A percentile compares a stretch with the other conserved stretches of the same genome.
phyloP scores from a whole-genome alignment of 306 rosid genomes.

The Cicer pinnatifidum region DNA sequence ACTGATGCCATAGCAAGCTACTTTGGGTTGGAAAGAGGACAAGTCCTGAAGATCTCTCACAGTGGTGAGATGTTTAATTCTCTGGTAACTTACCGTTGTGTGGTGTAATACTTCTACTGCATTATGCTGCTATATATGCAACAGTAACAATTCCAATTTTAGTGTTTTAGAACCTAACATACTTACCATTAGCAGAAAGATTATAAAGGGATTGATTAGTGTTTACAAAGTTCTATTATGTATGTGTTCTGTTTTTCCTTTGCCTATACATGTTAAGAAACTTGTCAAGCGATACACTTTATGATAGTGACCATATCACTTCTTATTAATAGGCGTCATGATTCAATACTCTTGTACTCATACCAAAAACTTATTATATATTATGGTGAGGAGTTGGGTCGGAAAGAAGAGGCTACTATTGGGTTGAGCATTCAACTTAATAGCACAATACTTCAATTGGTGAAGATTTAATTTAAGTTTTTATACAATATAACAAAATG shows the following conservation, averaged over 20 bases:
- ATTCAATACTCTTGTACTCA: not conserved
- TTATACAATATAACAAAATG: too few species aligned
- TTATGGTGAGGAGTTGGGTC: too few species aligned
- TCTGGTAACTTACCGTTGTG: slow-evolving; percentile 48
- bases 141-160: not conserved
- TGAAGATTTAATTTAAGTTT: too few species aligned
- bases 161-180: slow-evolving; percentile 15
- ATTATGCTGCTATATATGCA: slow-evolving; percentile 16
- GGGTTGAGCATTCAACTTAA: too few species aligned
- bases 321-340: not conserved
- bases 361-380: not conserved
- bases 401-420: too few species aligned
- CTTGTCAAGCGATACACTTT: not conserved
- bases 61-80: slow-evolving; percentile 38
- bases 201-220: not conserved
- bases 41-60: slow-evolving; percentile 52
- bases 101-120: slow-evolving; percentile 27
- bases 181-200: not conserved
- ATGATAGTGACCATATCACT: not conserved
- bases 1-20: slow-evolving; percentile 54
- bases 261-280: not conserved
- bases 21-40: slow-evolving; percentile 56
- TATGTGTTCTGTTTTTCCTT: not conserved
- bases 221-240: not conserved
- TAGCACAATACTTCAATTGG: too few species aligned